Evolutionary conservation across 768 basidiomycete genomes (phyloP).

Genomic region (Inosperma sp.): DNA sequence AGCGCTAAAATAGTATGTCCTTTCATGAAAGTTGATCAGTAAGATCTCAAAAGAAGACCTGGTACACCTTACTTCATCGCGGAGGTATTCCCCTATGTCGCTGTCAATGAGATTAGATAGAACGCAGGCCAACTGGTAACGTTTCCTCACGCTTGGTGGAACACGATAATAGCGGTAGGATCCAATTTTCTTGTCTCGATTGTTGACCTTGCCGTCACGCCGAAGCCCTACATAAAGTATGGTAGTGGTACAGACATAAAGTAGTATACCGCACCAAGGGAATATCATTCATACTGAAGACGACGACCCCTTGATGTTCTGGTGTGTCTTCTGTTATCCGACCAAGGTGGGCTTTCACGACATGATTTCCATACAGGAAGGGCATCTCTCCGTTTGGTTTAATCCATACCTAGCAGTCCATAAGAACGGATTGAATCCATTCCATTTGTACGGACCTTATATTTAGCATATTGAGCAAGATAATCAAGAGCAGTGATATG

Average conservation of each 20-base stretch:
- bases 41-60: not conserved
- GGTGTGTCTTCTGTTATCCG: slow-evolving; percentile 98
- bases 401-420: slow-evolving; percentile 79
- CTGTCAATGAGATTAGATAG: slow-evolving; percentile 35
- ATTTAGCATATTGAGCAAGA: slow-evolving; percentile 93
- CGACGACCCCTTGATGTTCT: slow-evolving; percentile 96
- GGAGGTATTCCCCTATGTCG: slow-evolving; percentile 96
- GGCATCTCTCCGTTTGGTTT: slow-evolving; percentile 99
- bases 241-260: not conserved
- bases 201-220: slow-evolving; percentile 94
- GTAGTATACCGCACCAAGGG: slow-evolving; percentile 63
- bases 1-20: slow-evolving; percentile 84
- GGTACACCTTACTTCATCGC: slow-evolving; percentile 72
- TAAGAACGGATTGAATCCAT: not conserved
- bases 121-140: slow-evolving; percentile 4
- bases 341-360: slow-evolving; percentile 97
- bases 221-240: slow-evolving; percentile 70
- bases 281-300: slow-evolving; percentile 93
- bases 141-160: slow-evolving; percentile 85
- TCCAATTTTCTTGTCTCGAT: slow-evolving; percentile 95
- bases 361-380: slow-evolving; percentile 97
- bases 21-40: slow-evolving; percentile 23
- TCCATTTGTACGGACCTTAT: slow-evolving; percentile 63
- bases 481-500: slow-evolving; percentile 93
- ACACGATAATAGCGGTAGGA: slow-evolving; percentile 95